Percentiles rank a stretch among this genome's conserved stretches.
Evolutionary conservation across 176 grass and related monocot genomes (phyloP).

Genomic region (Stipa capillata): DNA sequence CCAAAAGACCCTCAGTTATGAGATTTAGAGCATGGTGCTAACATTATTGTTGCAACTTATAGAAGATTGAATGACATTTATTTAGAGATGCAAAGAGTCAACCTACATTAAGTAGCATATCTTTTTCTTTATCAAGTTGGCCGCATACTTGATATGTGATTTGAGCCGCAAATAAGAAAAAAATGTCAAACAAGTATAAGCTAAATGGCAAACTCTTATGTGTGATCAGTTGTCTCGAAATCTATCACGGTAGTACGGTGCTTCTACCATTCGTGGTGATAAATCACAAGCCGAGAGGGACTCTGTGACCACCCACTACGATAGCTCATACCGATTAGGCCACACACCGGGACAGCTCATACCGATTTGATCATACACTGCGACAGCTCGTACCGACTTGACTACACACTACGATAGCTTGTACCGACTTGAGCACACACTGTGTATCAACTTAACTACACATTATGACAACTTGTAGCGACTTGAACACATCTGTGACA

Average conservation of each 20-base stretch:
- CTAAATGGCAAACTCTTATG: constrained; percentile 81
- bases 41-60: constrained; percentile 83
- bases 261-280: constrained; percentile 89
- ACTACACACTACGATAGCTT: too few species aligned
- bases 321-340: too few species aligned
- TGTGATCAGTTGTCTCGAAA: constrained; percentile 70
- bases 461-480: too few species aligned
- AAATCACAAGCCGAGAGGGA: constrained; percentile 94
- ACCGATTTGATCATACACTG: too few species aligned
- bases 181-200: constrained; percentile 68
- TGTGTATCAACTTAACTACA: too few species aligned
- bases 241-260: constrained; percentile 49
- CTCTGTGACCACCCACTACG: too few species aligned
- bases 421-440: too few species aligned
- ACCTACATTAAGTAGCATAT: constrained; percentile 61
- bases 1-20: constrained; percentile 81
- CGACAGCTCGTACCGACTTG: too few species aligned
- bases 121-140: constrained; percentile 85
- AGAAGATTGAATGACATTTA: constrained; percentile 90
- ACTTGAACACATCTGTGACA: too few species aligned
- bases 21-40: constrained; percentile 61
- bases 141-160: constrained; percentile 97
- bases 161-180: constrained; percentile 93
- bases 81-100: constrained; percentile 73
- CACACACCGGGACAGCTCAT: too few species aligned